These are phyloP conservation scores for Phragmites australis DNA, from an alignment of 176 grass and related monocot species.

Conservation along the genomic window DNA sequence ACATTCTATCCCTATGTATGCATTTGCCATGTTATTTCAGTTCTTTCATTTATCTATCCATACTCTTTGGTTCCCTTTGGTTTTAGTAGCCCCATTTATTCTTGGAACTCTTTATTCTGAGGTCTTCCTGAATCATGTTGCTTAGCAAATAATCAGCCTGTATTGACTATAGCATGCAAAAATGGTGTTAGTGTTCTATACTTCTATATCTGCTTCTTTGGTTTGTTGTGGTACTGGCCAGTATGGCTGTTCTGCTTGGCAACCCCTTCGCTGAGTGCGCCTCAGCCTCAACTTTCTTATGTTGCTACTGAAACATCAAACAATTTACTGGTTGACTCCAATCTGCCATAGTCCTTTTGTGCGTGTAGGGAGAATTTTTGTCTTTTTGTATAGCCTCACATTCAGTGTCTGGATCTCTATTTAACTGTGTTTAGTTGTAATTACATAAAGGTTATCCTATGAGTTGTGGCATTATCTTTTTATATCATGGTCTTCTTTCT, in stretches of 20 bases:
- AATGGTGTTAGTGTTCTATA: background rate
- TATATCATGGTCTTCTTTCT: background rate
- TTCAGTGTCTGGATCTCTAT: background rate
- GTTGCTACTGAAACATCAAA: background rate
- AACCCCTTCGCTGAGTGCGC: background rate
- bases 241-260: background rate
- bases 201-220: background rate
- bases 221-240: background rate
- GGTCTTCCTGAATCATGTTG: background rate
- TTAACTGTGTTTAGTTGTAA: background rate
- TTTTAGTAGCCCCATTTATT: background rate
- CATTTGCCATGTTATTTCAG: conserved; percentile 23
- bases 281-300: background rate
- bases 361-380: too few species aligned
- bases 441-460: background rate
- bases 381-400: background rate
- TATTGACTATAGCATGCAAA: conserved; percentile 4
- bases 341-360: background rate
- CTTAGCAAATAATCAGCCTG: background rate
- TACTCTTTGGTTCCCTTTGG: background rate
- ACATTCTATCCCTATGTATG: background rate
- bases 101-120: background rate
- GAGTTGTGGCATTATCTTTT: background rate
- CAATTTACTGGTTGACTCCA: background rate
- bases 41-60: background rate